These are phyloP conservation scores for Cercospora beticola DNA, from an alignment of 2,329 filamentous ascomycete species.

Conservation along the genomic window DNA sequence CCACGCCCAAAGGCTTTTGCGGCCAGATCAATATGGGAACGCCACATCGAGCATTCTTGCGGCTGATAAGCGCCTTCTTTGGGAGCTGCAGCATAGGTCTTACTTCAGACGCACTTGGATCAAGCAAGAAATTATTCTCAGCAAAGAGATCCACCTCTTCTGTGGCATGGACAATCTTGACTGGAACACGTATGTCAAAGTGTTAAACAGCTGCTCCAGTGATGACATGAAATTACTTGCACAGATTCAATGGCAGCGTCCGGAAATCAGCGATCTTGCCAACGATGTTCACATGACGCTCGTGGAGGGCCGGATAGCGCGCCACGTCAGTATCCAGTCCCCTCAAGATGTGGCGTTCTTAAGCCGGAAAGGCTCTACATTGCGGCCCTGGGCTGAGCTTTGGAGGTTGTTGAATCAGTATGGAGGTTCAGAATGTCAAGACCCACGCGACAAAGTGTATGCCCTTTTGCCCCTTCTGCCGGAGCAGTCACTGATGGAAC, in stretches of 20 bases:
- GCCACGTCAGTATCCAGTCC: not conserved
- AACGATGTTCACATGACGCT: not conserved
- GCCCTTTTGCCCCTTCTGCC: not conserved
- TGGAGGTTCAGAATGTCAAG: not conserved
- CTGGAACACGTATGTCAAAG: not conserved
- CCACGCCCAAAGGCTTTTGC: not conserved
- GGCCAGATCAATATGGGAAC: no score
- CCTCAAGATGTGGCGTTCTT: not conserved
- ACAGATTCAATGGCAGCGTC: not conserved
- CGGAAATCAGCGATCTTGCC: not conserved
- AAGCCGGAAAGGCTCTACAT: not conserved
- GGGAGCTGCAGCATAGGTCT: not conserved
- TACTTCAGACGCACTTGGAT: not conserved
- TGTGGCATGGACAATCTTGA: not conserved
- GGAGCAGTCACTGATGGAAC: not conserved
- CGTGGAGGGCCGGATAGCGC: not conserved
- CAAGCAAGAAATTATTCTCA: not conserved
- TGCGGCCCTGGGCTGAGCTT: not conserved
- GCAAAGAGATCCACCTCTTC: not conserved
- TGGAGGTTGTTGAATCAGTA: not conserved
- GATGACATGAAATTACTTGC: not conserved
- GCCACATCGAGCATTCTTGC: not conserved
- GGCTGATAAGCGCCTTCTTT: not conserved
- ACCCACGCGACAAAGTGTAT: not conserved
- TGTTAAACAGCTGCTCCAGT: not conserved